Evolutionary conservation across 208 protist species (phyloP).

Genomic region (Crithidia bombi): DNA sequence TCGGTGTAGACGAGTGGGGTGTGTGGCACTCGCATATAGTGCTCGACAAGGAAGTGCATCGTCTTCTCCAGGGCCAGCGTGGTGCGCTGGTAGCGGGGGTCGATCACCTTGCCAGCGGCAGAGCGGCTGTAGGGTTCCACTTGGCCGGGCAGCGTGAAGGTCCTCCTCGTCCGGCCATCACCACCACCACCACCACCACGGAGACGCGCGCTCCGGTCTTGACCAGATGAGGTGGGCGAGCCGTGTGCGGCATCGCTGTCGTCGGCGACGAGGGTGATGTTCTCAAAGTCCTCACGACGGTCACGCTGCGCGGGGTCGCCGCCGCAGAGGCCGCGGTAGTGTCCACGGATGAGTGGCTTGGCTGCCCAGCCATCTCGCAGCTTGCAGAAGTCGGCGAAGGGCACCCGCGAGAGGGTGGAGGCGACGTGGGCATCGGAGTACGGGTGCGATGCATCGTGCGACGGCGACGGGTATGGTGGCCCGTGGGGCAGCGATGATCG

Average conservation of each 20-base stretch:
- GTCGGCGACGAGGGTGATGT: slow-evolving; percentile 10
- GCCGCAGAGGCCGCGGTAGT: slow-evolving; percentile 58
- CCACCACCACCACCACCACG: neutral
- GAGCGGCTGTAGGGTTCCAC: slow-evolving; percentile 81
- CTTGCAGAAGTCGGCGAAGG: slow-evolving; percentile 55
- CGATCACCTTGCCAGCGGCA: slow-evolving; percentile 64
- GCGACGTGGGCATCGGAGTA: slow-evolving; percentile 46
- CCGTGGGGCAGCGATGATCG: neutral
- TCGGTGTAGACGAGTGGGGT: slow-evolving; percentile 58
- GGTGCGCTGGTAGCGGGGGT: slow-evolving; percentile 53
- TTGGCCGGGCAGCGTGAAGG: slow-evolving; percentile 13
- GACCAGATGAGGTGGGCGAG: neutral
- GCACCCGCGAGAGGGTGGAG: slow-evolving; percentile 42
- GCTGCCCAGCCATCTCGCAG: slow-evolving; percentile 39
- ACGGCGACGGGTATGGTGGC: neutral
- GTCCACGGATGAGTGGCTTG: slow-evolving; percentile 47
- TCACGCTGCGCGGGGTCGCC: slow-evolving; percentile 51
- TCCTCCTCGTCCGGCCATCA: neutral
- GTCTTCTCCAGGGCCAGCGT: slow-evolving; percentile 77
- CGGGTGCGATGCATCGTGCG: neutral
- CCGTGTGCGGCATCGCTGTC: neutral
- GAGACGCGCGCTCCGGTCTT: too few relatives aligned
- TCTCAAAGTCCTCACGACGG: slow-evolving; percentile 50
- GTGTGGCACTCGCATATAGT: slow-evolving; percentile 80
- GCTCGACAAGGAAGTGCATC: slow-evolving; percentile 88